Base-by-base conservation (phyloP, 148 eudicot species). In the Cornus florida region DNA sequence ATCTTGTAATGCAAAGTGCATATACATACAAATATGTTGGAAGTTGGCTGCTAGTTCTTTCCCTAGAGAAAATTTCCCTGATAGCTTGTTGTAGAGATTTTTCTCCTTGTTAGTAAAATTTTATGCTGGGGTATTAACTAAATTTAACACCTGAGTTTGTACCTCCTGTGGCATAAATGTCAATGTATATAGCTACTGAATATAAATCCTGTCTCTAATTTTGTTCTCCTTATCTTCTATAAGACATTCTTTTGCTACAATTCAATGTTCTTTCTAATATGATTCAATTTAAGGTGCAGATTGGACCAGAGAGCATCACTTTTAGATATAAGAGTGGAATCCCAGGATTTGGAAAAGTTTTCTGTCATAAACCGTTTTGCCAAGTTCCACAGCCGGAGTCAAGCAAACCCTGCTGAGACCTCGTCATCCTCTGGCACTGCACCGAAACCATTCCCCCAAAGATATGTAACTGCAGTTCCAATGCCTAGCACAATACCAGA, bases 281-380 rank as follows among this genome's bases (percentile, higher is more conserved):
- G 17, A 33, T 24, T 59, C 35, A 38, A 33, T 60, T 80, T 76
- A 76, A 56, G 69, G 28, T 84, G 87, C 89, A 90, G 93, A 62
- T 74, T 88, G 84, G 87, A 83, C 10, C 87, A 80, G 78, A 57
- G 72, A 48, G 80, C 79, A 31, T 91, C 82, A 10, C 59, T 82
- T 50, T 38, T 77, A 35, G 92, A 91, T 57, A 0, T 83, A 35
- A 84, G 78, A 72, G 67, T 87, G 78, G 90, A 87, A 71, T 74
- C 53, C 76, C 87, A 84, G 77, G 90, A 91, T 22, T 69, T 89
- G 84, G 94, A 91, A 81, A 89, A 82, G 53, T 86, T 91, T 59
- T 82, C 86, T 22, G 76, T 85, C 69, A 87, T 82, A 33, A 91
- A 89, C 80, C 91, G 90, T 19, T 89, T 87, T 64, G 94, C 89